Base-by-base conservation (phyloP, 306 rosid species). In the Vigna angularis region DNA sequence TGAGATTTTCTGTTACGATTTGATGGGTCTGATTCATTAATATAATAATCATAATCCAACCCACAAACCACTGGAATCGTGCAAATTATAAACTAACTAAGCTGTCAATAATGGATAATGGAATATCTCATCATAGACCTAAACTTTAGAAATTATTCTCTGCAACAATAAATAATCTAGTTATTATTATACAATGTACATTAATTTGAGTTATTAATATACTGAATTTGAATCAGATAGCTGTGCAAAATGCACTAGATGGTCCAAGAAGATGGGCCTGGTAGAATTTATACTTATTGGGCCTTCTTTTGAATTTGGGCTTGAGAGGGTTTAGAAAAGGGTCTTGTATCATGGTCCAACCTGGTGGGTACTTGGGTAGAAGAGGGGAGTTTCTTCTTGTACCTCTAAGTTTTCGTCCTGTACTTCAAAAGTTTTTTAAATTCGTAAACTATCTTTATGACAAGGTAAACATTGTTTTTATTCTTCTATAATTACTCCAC, bases 31-130 rank as follows among this genome's bases (percentile, higher is more conserved):
- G 28, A 12, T 75, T 65, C 50, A 61, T 58, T 45, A 18, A 28
- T 75, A 11, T 30, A 75, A 47, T 12, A 61, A 74, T 75, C 50
- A 65, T 64, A 64, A 74, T 47, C 58, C 16, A 14, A 64, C 51
- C 30, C 63, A 13, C 70, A 16, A 42, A 6, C 10, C n/a, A 32
- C 9, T 74, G 11, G 56, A 13, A 63, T 64, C 18, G 49, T 8
- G 28, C 24, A 32, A 59, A n/a, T 47, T 14, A 61, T 28, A 75
- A 63, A 75, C 72, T 49, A 50, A 51, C 24, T 36, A 51, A 2
- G 44, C 28, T 76, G 80, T 24, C 17, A 45, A 59, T 57, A 45
- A 74, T 74, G 59, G 47, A 16, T 15, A 62, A 62, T 61, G 42
- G 5, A 3, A 42, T 42, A 42, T 42, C 47, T 42, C 47, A 42